Conservation (phyloP, 1,284 basidiomycete species). For the Tilletia caries region DNA sequence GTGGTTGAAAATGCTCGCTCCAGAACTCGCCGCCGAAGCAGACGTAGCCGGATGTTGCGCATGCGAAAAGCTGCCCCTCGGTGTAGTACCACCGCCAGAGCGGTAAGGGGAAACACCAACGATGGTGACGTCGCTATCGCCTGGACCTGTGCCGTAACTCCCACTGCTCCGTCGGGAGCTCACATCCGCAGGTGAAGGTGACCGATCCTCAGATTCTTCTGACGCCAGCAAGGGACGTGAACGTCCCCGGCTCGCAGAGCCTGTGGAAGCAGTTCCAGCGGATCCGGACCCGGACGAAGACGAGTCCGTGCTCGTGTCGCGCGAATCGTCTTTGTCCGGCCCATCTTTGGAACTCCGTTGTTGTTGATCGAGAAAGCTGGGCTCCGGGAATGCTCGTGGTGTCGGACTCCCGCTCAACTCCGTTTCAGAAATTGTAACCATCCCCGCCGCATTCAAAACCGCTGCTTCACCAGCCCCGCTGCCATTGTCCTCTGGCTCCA, state of each 20-base stretch:
- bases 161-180: conserved; percentile 12
- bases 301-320: background rate
- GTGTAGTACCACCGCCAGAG: background rate
- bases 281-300: background rate
- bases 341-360: background rate
- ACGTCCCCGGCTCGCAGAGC: background rate
- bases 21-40: background rate
- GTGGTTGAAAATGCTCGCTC: background rate
- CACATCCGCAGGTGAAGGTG: background rate
- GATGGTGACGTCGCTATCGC: conserved; percentile 10
- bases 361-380: background rate
- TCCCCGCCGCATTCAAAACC: no score
- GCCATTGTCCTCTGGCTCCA: background rate
- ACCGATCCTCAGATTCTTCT: background rate
- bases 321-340: background rate
- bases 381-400: background rate
- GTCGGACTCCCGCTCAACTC: background rate
- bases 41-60: no score
- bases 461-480: no score
- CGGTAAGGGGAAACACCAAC: conserved; percentile 1
- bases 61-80: no score
- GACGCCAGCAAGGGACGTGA: background rate
- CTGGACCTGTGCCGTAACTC: background rate
- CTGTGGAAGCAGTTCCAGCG: background rate
- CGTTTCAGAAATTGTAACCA: no score